Percentiles rank a stretch among this genome's conserved stretches.
Conservation (phyloP, 179 eudicot species). For the Beta macrorhiza region DNA sequence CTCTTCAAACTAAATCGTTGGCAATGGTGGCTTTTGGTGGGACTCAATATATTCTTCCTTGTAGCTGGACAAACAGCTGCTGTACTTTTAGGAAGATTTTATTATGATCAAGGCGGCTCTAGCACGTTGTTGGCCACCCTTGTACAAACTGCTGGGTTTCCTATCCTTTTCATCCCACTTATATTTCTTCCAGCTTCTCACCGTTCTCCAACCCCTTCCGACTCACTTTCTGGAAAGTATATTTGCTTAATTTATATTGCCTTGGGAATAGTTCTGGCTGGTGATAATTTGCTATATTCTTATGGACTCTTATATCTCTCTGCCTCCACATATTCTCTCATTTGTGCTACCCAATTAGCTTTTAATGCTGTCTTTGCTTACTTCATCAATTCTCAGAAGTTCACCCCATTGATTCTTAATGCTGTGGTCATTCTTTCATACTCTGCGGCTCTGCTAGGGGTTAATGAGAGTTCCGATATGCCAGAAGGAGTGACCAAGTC, state of each 20-base stretch:
- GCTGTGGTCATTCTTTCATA: slow-evolving; percentile 70
- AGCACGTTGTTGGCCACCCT: slow-evolving; percentile 81
- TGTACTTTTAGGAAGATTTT: slow-evolving; percentile 73
- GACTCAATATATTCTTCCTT: slow-evolving; percentile 57
- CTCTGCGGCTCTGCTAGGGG: slow-evolving; percentile 70
- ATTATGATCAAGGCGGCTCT: slow-evolving; percentile 78
- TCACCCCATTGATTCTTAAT: slow-evolving; percentile 65
- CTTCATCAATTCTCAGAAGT: slow-evolving; percentile 77
- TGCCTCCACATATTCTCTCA: slow-evolving; percentile 87
- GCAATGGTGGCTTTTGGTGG: slow-evolving; percentile 80
- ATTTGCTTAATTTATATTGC: slow-evolving; percentile 44
- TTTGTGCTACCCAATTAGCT: slow-evolving; percentile 79
- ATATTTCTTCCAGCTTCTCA: slow-evolving; percentile 43
- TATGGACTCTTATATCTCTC: slow-evolving; percentile 72
- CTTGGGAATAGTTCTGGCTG: slow-evolving; percentile 65
- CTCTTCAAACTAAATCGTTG: slow-evolving; percentile 46
- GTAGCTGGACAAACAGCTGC: slow-evolving; percentile 83
- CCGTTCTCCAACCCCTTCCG: slow-evolving; percentile 31
- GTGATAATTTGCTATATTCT: slow-evolving; percentile 69
- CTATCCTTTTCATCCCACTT: slow-evolving; percentile 62
- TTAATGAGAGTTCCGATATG: slow-evolving; percentile 50
- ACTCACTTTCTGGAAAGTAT: slow-evolving; percentile 33
- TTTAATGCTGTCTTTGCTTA: slow-evolving; percentile 71
- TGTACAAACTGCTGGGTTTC: slow-evolving; percentile 80
- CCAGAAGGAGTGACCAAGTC: slow-evolving; percentile 52